Evolutionary conservation across 768 basidiomycete species (phyloP), one percentile per base, ranked within the genome.

Genomic region (Scleroderma citrinum): DNA sequence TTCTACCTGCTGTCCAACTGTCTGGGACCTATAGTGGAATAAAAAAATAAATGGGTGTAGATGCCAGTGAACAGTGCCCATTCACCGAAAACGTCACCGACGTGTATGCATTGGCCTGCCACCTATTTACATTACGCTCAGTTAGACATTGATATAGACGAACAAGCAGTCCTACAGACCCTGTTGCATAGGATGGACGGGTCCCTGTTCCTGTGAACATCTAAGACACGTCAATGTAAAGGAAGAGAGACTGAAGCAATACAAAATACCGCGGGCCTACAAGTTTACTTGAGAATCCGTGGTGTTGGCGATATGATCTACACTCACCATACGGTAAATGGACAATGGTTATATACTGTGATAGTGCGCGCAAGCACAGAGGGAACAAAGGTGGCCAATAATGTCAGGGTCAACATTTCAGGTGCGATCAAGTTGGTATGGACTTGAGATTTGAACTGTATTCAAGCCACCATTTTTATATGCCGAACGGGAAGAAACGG

Each of bases 1-100:
- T 81, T 34, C 81, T 72, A 23, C 80, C 82, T 12, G 80, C 68
- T 40, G 67, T 75, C 81, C 82, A 84, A 57, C 78, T 71, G 53
- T 81, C 70, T 7, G 80, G 80, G 32, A 83, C 78, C 52, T 53
- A 37, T 21, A 29, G 41, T 11, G 32, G 16, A 49, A 24, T 36
- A 32, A 13, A 16, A 11, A n/a, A 50, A 36, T 31, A 49, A 17
- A 42, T 23, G 30, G 19, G 16, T n/a, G 19, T 16, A 44, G 16
- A 26, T 19, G n/a, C 6, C 5, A 24, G 37, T 26, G 36, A 17
- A 42, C 5, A 12, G 3, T n/a, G 34, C n/a, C n/a, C 20, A 31
- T 29, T 26, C 17, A 53, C 52, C 26, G 50, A 17, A 24, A 53
- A 53, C 11, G 49, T 53, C 14, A 53, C 52, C 3, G 52, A 43